These are phyloP conservation scores for Picea abies DNA, from an alignment of 83 land plant genomes.

Conservation along the genomic window DNA sequence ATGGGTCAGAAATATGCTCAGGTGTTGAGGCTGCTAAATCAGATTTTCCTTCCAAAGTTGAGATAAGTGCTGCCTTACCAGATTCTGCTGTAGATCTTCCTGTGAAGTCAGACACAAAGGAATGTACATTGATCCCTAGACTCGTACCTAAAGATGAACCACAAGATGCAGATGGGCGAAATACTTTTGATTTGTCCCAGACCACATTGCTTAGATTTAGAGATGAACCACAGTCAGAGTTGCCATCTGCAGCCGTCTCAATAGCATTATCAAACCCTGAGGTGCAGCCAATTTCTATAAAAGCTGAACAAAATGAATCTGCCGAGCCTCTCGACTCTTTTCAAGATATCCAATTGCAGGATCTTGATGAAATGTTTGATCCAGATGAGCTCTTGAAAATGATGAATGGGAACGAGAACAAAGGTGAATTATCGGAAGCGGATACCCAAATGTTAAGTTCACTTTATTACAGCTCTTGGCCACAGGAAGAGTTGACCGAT, in stretches of 20 bases:
- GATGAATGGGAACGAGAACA: background rate
- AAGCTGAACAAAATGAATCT: background rate
- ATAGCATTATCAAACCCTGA: background rate
- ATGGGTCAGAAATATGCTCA: background rate
- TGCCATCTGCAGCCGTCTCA: background rate
- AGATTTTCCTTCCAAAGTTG: background rate
- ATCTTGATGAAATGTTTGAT: conserved; percentile 11
- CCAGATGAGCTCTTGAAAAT: conserved; percentile 9
- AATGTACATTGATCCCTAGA: background rate
- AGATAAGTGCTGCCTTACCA: background rate
- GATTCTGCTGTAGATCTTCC: background rate
- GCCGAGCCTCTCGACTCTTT: background rate
- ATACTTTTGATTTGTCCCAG: background rate
- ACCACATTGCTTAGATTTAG: background rate
- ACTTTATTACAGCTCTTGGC: background rate
- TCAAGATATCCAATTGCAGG: background rate
- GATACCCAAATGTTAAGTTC: background rate
- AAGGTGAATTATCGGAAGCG: background rate
- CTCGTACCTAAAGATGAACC: background rate
- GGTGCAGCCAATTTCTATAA: background rate
- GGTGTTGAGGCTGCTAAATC: background rate
- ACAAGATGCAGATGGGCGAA: background rate
- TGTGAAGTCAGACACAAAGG: background rate
- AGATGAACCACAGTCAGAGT: background rate
- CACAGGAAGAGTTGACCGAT: background rate